These are phyloP conservation scores for Fusarium buxicola DNA, from an alignment of 2,329 filamentous ascomycete genomes.

Conservation along the genomic window DNA sequence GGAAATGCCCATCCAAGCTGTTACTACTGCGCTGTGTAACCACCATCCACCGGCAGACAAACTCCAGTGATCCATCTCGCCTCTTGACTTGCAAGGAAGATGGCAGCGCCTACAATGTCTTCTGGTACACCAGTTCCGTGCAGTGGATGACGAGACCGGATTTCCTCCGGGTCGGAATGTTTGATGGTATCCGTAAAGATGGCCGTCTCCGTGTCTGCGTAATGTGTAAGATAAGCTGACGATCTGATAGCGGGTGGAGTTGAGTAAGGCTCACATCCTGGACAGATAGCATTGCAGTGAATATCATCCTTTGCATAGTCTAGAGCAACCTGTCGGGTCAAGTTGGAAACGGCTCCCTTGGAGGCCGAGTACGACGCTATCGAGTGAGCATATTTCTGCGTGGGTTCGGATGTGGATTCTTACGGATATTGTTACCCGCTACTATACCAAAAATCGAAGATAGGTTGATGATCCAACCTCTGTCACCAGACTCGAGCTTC, in stretches of 20 bases:
- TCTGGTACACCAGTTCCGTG: conserved; percentile 45
- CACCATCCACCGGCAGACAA: conserved; percentile 55
- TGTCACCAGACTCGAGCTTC: conserved; percentile 51
- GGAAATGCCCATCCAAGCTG: no score
- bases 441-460: conserved; percentile 58
- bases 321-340: conserved; percentile 61
- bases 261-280: conserved; percentile 53
- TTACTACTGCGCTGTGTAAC: conserved; percentile 49
- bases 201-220: conserved; percentile 43
- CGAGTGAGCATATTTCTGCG: not conserved
- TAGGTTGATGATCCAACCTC: conserved; percentile 64
- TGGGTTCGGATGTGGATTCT: not conserved
- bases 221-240: not conserved
- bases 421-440: conserved; percentile 44
- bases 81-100: conserved; percentile 54
- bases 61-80: conserved; percentile 57
- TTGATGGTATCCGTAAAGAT: conserved; percentile 43
- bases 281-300: conserved; percentile 65
- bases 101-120: conserved; percentile 49
- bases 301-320: conserved; percentile 62
- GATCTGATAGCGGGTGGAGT: not conserved
- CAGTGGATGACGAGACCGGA: conserved; percentile 41
- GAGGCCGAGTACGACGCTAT: conserved; percentile 57
- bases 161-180: conserved; percentile 23
- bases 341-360: conserved; percentile 62